Evolutionary conservation across 176 grass and related monocot genomes (phyloP).

Genomic region (Aegilops tauschii): DNA sequence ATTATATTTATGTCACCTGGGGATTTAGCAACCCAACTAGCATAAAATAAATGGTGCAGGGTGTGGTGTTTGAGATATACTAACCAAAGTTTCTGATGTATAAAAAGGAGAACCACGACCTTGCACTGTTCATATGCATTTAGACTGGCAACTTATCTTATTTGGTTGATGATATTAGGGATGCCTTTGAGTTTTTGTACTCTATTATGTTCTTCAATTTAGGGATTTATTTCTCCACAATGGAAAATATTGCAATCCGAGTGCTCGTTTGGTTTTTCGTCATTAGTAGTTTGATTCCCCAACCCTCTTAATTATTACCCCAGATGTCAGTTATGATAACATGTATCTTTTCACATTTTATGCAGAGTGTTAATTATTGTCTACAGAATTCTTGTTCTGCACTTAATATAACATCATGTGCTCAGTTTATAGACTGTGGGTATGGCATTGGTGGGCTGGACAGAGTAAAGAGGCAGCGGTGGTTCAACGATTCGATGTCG

Average conservation of each 20-base stretch:
- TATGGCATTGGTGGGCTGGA: neutral
- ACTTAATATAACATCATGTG: constrained; percentile 26
- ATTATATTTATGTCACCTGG: neutral
- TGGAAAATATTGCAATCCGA: neutral
- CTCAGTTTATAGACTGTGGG: constrained; percentile 59
- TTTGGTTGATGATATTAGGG: neutral
- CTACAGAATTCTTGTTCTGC: constrained; percentile 50
- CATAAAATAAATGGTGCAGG: neutral
- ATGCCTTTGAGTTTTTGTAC: neutral
- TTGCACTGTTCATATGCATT: neutral
- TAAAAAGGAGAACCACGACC: neutral
- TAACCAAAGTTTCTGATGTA: neutral
- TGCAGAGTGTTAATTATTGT: constrained; percentile 88
- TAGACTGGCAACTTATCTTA: neutral
- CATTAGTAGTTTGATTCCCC: neutral
- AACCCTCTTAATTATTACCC: neutral
- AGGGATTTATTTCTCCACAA: neutral
- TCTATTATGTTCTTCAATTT: neutral
- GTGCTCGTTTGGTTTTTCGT: neutral
- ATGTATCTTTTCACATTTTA: constrained; percentile 20
- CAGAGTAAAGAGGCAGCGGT: constrained; percentile 12
- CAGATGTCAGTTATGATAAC: neutral
- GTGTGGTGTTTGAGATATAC: neutral
- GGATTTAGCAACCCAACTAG: neutral
- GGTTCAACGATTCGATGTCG: constrained; percentile 36